Percentiles rank a stretch among this genome's conserved stretches.
Conservation (phyloP, 805 yeast species). For the Saccharomycopsis fermentans region DNA sequence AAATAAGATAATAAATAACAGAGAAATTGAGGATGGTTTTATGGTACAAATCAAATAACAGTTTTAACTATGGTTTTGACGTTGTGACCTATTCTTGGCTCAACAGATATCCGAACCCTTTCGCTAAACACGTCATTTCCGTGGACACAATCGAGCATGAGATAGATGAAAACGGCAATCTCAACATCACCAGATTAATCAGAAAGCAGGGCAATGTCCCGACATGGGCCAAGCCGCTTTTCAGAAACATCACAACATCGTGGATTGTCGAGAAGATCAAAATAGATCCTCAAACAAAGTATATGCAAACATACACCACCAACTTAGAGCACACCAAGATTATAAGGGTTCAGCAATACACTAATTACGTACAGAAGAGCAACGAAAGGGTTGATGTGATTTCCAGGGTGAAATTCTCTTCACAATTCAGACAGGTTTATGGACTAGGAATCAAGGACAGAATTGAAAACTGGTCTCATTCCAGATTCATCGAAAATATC, state of each 20-base stretch:
- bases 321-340: slow-evolving; percentile 78
- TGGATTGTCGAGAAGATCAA: slow-evolving; percentile 77
- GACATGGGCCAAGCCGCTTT: slow-evolving; percentile 60
- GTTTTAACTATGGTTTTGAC: slow-evolving; percentile 53
- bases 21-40: slow-evolving; percentile 46
- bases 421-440: slow-evolving; percentile 40
- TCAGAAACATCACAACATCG: slow-evolving; percentile 58
- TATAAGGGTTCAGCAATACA: slow-evolving; percentile 68
- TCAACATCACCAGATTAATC: slow-evolving; percentile 64
- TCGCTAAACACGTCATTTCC: slow-evolving; percentile 73
- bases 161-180: slow-evolving; percentile 51
- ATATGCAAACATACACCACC: slow-evolving; percentile 61
- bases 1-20: too few species aligned
- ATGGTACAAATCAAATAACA: slow-evolving; percentile 44
- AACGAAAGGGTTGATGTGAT: slow-evolving; percentile 35
- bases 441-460: slow-evolving; percentile 53
- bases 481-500: slow-evolving; percentile 58
- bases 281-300: slow-evolving; percentile 49
- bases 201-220: slow-evolving; percentile 77
- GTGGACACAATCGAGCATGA: slow-evolving; percentile 61
- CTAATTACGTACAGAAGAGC: slow-evolving; percentile 37
- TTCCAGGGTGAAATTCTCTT: slow-evolving; percentile 57
- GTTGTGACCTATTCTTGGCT: slow-evolving; percentile 72
- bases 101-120: slow-evolving; percentile 67
- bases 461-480: slow-evolving; percentile 76